Evolutionary conservation across 306 rosid species (phyloP).

Genomic region (Quercus glauca): DNA sequence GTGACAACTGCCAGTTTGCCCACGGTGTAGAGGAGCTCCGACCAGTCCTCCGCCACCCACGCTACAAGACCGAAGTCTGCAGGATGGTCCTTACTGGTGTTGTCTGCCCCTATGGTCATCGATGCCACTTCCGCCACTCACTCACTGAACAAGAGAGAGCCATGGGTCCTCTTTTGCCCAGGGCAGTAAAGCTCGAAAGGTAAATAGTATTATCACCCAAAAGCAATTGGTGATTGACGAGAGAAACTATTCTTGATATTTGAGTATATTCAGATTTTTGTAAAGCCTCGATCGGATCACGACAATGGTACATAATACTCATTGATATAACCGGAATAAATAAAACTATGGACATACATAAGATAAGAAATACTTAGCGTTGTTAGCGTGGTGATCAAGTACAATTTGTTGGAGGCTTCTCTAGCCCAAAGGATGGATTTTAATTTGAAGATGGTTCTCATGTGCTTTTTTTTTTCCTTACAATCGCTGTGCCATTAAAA

Average conservation of each 20-base stretch:
- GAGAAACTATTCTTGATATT: not conserved
- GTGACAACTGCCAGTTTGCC: slow-evolving; percentile 74
- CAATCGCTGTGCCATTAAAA: not conserved
- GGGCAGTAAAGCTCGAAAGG: slow-evolving; percentile 28
- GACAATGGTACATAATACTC: slow-evolving; percentile 33
- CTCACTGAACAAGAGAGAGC: slow-evolving; percentile 64
- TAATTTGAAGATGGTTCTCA: slow-evolving; percentile 17
- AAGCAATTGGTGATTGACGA: not conserved
- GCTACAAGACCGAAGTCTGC: slow-evolving; percentile 93
- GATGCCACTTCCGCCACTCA: slow-evolving; percentile 96
- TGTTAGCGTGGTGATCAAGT: not conserved
- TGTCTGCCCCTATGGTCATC: slow-evolving; percentile 79
- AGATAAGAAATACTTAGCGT: slow-evolving; percentile 31
- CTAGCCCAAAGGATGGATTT: slow-evolving; percentile 11
- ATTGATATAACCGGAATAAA: slow-evolving; percentile 34
- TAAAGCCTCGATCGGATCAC: slow-evolving; percentile 16
- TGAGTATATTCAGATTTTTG: slow-evolving; percentile 22
- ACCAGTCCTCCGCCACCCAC: slow-evolving; percentile 91
- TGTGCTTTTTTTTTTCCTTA: slow-evolving; percentile 7
- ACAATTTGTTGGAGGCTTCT: slow-evolving; percentile 5
- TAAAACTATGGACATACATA: slow-evolving; percentile 30
- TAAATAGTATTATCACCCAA: slow-evolving; percentile 5
- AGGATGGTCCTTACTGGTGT: slow-evolving; percentile 78
- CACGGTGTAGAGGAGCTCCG: slow-evolving; percentile 89
- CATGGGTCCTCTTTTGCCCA: slow-evolving; percentile 14